Conservation (phyloP, 352 stramenopile species). For the Pythium angustatum region DNA sequence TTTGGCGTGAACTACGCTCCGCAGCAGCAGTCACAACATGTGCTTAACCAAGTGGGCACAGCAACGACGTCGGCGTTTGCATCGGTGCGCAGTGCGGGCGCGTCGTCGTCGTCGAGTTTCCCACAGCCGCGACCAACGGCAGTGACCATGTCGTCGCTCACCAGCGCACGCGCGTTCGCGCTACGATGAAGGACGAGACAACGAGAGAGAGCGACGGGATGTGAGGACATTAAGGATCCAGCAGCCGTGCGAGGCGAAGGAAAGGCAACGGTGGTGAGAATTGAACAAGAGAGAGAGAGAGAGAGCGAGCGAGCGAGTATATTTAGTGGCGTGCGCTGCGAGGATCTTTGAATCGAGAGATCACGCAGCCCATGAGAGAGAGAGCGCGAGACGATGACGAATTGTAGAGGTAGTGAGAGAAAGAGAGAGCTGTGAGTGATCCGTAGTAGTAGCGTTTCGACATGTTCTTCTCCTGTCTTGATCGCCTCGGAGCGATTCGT, state of each 20-base stretch:
- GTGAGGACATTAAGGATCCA: not conserved
- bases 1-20: not conserved
- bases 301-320: too few species aligned
- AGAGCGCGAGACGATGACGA: not conserved
- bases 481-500: too few species aligned
- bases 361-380: not conserved
- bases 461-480: not conserved
- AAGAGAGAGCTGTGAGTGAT: slow-evolving; percentile 1
- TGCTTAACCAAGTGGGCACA: too few species aligned
- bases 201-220: too few species aligned
- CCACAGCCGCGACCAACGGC: not conserved
- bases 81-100: too few species aligned
- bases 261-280: too few species aligned
- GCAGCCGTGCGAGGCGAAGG: not conserved
- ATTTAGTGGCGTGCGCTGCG: slow-evolving; percentile 17
- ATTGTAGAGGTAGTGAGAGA: slow-evolving; percentile 1
- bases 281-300: slow-evolving; percentile 9
- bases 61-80: slow-evolving; percentile 18
- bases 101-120: too few species aligned
- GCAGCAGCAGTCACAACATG: not conserved
- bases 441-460: slow-evolving; percentile 2
- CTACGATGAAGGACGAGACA: slow-evolving; percentile 17
- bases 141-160: not conserved
- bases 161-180: slow-evolving; percentile 23
- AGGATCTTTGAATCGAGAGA: not conserved